Evolutionary conservation across 306 rosid species (phyloP).

Genomic region (Echinosophora koreensis): DNA sequence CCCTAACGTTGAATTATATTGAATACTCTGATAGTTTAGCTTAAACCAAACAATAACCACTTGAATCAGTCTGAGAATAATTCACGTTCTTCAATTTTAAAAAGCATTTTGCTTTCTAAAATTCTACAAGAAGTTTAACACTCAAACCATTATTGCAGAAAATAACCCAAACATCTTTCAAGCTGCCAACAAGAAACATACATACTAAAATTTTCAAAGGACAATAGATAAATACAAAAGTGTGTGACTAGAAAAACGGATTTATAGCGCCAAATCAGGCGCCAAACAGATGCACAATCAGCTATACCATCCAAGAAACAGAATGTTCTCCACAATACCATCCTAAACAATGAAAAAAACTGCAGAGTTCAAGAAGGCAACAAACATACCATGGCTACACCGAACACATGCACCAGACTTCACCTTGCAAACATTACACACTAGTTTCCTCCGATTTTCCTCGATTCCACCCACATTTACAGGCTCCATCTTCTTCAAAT

Average conservation of each 20-base stretch:
- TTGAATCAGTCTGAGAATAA: background rate
- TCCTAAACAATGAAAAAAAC: conserved; percentile 45
- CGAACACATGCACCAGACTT: conserved; percentile 92
- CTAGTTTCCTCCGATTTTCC: conserved; percentile 72
- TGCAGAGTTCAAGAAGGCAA: conserved; percentile 49
- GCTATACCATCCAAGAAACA: conserved; percentile 34
- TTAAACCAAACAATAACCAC: background rate
- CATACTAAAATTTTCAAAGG: background rate
- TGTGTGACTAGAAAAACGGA: conserved; percentile 10
- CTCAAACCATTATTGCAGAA: conserved; percentile 26
- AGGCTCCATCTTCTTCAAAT: conserved; percentile 85
- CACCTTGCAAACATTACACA: conserved; percentile 88
- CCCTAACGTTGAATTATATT: conserved; percentile 28
- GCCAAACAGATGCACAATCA: conserved; percentile 8
- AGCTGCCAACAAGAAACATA: background rate
- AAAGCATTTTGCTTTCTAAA: background rate
- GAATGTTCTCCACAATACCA: conserved; percentile 33
- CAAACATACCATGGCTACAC: conserved; percentile 93
- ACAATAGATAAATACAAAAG: conserved; percentile 32
- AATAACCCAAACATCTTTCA: conserved; percentile 3
- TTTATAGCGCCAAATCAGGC: conserved; percentile 14
- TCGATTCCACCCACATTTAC: conserved; percentile 74
- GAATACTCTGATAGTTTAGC: background rate
- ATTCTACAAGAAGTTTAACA: conserved; percentile 1
- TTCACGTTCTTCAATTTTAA: background rate